A percentile compares a stretch with the other conserved stretches of the same genome.
Conservation (phyloP, 1,139 yeast genomes). For the Taphrina flavorubra region DNA sequence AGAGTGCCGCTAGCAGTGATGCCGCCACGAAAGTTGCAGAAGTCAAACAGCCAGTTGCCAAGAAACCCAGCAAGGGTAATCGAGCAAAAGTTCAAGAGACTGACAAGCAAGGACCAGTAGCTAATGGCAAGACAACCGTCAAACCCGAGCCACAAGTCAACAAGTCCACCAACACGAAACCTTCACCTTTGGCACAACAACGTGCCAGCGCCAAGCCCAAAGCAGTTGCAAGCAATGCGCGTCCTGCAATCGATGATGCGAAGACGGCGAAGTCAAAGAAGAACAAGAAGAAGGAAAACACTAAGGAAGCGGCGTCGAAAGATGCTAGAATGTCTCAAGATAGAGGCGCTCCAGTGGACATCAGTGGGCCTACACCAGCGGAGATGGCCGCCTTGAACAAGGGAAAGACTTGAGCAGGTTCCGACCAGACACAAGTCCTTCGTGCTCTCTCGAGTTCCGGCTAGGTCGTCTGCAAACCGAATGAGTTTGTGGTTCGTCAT, state of each 20-base stretch:
- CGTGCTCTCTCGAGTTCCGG: no score
- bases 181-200: slow-evolving; percentile 16
- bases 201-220: background rate
- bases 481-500: no score
- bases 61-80: background rate
- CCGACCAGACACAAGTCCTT: no score
- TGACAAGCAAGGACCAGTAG: background rate
- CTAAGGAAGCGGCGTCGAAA: background rate
- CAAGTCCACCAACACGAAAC: background rate
- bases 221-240: background rate
- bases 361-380: slow-evolving; percentile 39
- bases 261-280: slow-evolving; percentile 8
- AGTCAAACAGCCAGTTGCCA: background rate
- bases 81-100: background rate
- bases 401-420: slow-evolving; percentile 16
- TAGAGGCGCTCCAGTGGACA: slow-evolving; percentile 2
- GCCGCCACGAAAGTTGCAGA: background rate
- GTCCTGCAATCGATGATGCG: background rate
- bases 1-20: background rate
- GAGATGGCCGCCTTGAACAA: slow-evolving; percentile 36
- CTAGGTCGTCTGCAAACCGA: no score
- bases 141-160: background rate
- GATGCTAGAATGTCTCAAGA: background rate
- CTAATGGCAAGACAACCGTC: background rate
- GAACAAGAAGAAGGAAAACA: slow-evolving; percentile 6